Base-by-base conservation (phyloP, 768 basidiomycete genomes). In the Nidula microcarpa region DNA sequence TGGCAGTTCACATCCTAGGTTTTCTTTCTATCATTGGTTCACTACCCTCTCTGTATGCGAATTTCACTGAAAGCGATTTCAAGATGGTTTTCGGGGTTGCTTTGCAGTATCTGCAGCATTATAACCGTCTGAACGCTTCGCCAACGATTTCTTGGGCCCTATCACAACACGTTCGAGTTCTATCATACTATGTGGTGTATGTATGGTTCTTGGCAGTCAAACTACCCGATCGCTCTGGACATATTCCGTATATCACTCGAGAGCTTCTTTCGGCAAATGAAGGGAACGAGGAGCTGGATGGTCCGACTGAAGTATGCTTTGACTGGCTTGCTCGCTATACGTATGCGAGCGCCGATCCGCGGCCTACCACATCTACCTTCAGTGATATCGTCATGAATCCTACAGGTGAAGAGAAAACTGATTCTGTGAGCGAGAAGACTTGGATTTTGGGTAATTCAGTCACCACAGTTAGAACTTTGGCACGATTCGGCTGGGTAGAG, bases 241-340 rank as follows among this genome's bases (percentile, higher is more conserved):
- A 96, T 63, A 81, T 98, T 32, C 81, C 84, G 32, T 94, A 88
- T 70, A 94, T 99, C 65, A 87, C 89, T 0, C 80, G 89, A 7
- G 89, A 94, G 58, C 79, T 99, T 1, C 74, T 95, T 7, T 75
- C 94, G 23, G 94, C 93, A 11, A 94, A 94, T 69, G 88, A 90
- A 55, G 86, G 81, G 11, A 82, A 80, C 50, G 71, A 73, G 1
- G 77, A 81, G 39, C 74, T 95, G 5, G 97, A 98, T 66, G 92
- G 91, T 55, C 86, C 88, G 30, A 91, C 94, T 0, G 93, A 98
- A 64, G 96, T 98, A 35, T 96, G 93, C 69, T 95, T 98, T 63
- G 97, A 99, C 66, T 98, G 95, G 94, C 78, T 99, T 14, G 89
- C 93, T 8, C 80, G 97, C 14, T 97, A 97, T 65, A 89, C 96